Evolutionary conservation across 1,284 basidiomycete genomes (phyloP), one percentile per base, ranked within the genome.

Genomic region (Fomitopsis schrenkii): DNA sequence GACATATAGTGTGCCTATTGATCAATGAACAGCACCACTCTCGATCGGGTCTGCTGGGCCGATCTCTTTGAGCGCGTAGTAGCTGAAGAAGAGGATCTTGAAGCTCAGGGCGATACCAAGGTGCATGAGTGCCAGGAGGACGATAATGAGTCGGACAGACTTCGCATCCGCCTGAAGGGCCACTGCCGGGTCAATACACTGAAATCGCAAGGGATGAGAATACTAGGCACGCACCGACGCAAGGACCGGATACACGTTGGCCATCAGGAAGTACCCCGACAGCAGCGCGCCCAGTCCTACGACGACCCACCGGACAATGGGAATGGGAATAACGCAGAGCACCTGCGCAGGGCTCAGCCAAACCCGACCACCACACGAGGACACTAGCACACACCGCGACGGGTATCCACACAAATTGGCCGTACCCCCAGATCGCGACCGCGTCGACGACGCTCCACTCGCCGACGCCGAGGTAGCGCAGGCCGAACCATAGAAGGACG

Each of bases 171-270:
- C 89, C 88, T 92, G 66, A 54, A 19, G 55, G 15, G 38, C 40
- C 12, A 59, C 45, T 28, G 8, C 9, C 36, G n/a, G 10, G 12
- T 38, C 14, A 33, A 8, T 30, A 30, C 52, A 44, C 30, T 30
- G 40, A 56, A 30, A 58, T 28, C 36, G 33, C 26, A 10, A 7
- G 36, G 3, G 1, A 8, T 30, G 7, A 55, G 10, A 28, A 10
- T 26, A 57, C 36, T 19, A 12, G 53, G 44, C 30, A 81, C 90
- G 69, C 66, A 95, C 93, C n/a, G 85, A 83, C 30, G 90, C 86
- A 42, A 98, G 85, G 58, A 97, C 83, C 5, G 95, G 95, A 69
- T 96, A 97, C 59, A 96, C 85, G 70, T 97, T 97, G 19, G 82
- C 80, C 17, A 85, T 81, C 17, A 97, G 79, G 80, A 94, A 97